phyloP scores from a whole-genome alignment of 345 rosid genomes.

The Populus ilicifolia region DNA sequence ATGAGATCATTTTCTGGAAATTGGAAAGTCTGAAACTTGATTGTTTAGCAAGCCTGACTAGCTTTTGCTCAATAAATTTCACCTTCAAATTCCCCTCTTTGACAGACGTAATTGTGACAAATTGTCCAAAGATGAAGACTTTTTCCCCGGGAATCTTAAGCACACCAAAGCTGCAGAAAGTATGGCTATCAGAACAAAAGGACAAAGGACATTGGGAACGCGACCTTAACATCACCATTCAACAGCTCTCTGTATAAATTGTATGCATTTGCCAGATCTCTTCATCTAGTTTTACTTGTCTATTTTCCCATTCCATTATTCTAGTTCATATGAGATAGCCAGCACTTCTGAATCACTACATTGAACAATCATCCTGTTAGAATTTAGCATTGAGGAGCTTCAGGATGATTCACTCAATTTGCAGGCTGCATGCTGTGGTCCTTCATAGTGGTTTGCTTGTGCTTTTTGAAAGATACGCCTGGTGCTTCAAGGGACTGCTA shows the following conservation, averaged over 20 bases:
- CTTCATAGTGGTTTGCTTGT: too few species aligned
- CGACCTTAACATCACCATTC: not conserved
- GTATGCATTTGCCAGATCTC: not conserved
- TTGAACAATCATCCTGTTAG: too few species aligned
- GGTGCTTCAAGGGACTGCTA: too few species aligned
- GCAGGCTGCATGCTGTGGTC: too few species aligned
- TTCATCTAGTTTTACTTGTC: too few species aligned
- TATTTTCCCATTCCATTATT: too few species aligned
- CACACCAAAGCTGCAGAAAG: not conserved
- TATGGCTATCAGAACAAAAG: not conserved
- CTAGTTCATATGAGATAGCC: too few species aligned
- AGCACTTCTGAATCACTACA: too few species aligned
- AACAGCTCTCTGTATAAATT: not conserved
- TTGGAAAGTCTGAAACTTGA: constrained; percentile 10
- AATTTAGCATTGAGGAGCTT: too few species aligned
- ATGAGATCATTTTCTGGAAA: constrained; percentile 6
- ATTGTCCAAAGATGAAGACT: not conserved
- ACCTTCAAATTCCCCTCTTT: constrained; percentile 3
- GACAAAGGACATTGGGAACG: not conserved
- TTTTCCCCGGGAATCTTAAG: not conserved
- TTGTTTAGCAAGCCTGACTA: constrained; percentile 12
- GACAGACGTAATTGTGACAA: not conserved
- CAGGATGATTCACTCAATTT: too few species aligned
- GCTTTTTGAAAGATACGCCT: too few species aligned
- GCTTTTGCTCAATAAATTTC: not conserved